A percentile compares a stretch with the other conserved stretches of the same genome.
Conservation (phyloP, 1,284 basidiomycete genomes). For the Trichosporon sp. region DNA sequence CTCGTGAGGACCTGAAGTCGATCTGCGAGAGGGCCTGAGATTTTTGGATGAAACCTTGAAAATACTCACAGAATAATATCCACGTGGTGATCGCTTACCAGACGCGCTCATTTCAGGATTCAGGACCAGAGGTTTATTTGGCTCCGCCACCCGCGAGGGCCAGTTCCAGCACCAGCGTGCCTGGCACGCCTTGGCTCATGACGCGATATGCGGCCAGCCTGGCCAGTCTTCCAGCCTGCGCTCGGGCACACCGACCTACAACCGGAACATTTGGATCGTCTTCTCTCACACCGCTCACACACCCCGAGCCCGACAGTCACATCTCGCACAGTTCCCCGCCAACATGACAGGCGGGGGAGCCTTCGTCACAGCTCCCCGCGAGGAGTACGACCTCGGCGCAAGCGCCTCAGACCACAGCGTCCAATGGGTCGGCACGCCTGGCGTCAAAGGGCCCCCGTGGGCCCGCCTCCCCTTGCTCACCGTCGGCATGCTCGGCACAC, state of each 20-base stretch:
- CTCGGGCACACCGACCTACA: background rate
- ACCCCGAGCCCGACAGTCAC: background rate
- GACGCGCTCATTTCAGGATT: background rate
- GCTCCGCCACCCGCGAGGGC: background rate
- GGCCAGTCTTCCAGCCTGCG: background rate
- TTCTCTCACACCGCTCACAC: conserved; percentile 6
- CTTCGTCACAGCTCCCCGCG: conserved; percentile 38
- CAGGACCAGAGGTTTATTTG: conserved; percentile 8
- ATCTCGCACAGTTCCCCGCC: background rate
- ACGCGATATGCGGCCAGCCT: background rate
- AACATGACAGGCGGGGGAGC: conserved; percentile 48
- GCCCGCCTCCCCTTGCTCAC: conserved; percentile 71
- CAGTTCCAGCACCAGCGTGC: background rate
- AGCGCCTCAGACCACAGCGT: conserved; percentile 43
- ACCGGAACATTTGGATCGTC: background rate
- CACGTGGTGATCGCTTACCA: background rate
- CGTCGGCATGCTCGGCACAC: conserved; percentile 75
- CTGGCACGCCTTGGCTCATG: background rate
- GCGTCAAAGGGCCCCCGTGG: conserved; percentile 66
- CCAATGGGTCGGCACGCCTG: conserved; percentile 63
- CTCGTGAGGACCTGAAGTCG: background rate
- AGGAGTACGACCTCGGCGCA: conserved; percentile 42
- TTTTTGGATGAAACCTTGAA: background rate
- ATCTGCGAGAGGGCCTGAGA: background rate
- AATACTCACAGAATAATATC: background rate